These are phyloP conservation scores for Diaporthe sp. DNA, from an alignment of 2,329 filamentous ascomycete species.

Conservation along the genomic window DNA sequence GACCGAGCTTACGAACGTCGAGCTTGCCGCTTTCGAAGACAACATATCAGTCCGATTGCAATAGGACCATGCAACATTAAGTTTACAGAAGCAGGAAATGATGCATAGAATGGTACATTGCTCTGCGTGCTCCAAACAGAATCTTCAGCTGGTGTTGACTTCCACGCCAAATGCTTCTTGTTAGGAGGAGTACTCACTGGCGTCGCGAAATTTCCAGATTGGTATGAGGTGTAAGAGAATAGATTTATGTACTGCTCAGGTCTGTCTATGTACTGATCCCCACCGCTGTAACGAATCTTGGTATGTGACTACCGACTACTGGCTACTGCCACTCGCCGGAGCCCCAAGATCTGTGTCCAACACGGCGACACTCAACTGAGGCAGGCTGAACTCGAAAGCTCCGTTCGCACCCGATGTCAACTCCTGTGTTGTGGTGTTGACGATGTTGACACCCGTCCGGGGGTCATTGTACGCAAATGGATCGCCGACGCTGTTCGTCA, in stretches of 20 bases:
- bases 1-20: too few relatives aligned
- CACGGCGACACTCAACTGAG: slow-evolving; percentile 67
- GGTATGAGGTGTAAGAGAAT: neutral
- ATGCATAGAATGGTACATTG: too few relatives aligned
- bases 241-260: neutral
- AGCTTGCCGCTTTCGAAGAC: too few relatives aligned
- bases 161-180: neutral
- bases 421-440: slow-evolving; percentile 54
- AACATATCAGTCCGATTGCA: too few relatives aligned
- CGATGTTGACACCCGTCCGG: slow-evolving; percentile 61
- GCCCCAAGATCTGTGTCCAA: slow-evolving; percentile 55
- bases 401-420: slow-evolving; percentile 60
- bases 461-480: slow-evolving; percentile 60
- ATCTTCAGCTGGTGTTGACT: too few relatives aligned
- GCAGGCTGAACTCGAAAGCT: slow-evolving; percentile 64
- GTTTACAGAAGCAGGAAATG: too few relatives aligned
- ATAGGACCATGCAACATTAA: too few relatives aligned
- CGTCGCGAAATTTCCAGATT: too few relatives aligned
- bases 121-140: too few relatives aligned
- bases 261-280: neutral
- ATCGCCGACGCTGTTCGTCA: slow-evolving; percentile 55
- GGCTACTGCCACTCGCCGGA: neutral
- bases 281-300: neutral
- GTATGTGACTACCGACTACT: neutral
- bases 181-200: neutral